These are phyloP conservation scores for Hypoxylon subgilvum DNA, from an alignment of 495 filamentous ascomycete genomes.

Conservation along the genomic window DNA sequence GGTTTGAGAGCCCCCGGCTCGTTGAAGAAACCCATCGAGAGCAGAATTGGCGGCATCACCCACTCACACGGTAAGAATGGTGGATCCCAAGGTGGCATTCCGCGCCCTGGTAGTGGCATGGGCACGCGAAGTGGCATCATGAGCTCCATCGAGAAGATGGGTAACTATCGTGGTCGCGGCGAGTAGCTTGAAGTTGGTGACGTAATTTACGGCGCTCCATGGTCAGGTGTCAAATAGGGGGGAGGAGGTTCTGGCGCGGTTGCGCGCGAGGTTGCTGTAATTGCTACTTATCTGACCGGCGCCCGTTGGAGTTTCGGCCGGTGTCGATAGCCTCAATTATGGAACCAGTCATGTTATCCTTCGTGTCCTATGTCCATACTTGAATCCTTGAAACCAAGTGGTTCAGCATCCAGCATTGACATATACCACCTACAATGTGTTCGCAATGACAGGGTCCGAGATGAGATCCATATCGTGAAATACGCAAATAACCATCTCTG, in stretches of 20 bases:
- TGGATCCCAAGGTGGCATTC: conserved; percentile 45
- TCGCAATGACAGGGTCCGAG: no score
- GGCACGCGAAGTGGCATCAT: conserved; percentile 66
- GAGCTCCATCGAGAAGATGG: conserved; percentile 76
- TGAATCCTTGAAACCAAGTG: no score
- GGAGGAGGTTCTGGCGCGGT: conserved; percentile 19
- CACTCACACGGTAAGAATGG: conserved; percentile 54
- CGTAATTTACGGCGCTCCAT: conserved; percentile 10
- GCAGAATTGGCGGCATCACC: conserved; percentile 49
- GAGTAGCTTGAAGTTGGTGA: conserved; percentile 24
- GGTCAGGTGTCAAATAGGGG: conserved; percentile 24
- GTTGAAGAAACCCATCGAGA: conserved; percentile 44
- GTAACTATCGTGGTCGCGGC: conserved; percentile 49
- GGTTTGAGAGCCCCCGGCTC: conserved; percentile 53
- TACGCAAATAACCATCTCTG: conserved; percentile 25
- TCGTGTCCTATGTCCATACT: no score
- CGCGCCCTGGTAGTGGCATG: conserved; percentile 49
- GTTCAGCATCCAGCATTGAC: no score
- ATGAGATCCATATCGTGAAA: no score
- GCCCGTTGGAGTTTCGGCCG: conserved; percentile 24
- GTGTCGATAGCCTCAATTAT: conserved; percentile 11
- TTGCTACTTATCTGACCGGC: conserved; percentile 17
- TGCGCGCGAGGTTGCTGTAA: conserved; percentile 22
- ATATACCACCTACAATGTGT: no score
- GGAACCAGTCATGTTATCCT: background rate